Evolutionary conservation across 495 filamentous ascomycete genomes (phyloP), one percentile per base, ranked within the genome.

Genomic region (Mycothermus thermophilus): DNA sequence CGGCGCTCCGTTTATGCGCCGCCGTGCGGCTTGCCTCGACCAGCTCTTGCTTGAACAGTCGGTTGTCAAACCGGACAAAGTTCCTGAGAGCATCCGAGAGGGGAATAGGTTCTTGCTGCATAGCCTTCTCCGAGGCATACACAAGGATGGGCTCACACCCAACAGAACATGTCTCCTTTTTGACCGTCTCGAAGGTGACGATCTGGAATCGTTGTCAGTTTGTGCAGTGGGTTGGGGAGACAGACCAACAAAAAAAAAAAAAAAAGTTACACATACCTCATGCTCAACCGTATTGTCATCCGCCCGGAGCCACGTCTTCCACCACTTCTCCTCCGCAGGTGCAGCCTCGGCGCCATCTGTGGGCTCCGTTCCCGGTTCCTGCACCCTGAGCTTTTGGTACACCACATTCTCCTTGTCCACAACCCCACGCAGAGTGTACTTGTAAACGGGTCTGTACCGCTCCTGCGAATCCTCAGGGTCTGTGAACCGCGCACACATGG

Each of bases 61-160:
- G 51, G 30, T 67, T 69, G 31, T 69, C 64, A 34, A 52, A 48
- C 27, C 45, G 50, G 17, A 64, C 50, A 40, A 69, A 69, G 29
- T 52, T 51, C 19, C 52, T 53, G 39, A 67, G 41, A 20, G 59
- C 50, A 19, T 58, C 52, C 5, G 57, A 43, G 9, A 69, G 40
- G 6, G 59, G 58, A 6, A 53, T 22, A 9, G 42, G 46, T 4
- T 52, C 39, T 7, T 51, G 38, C 1, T 46, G 29, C 44, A 67
- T 35, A 18, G 63, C 63, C 27, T 46, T 41, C 27, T 64, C 59
- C 1, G 54, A 50, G 8, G 64, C 62, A 32, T 61, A 69, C 4
- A 69, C 42, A 5, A 67, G 35, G n/a, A 63, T 44, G 1, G 62
- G 60, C 7, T 36, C 38, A 21, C 43, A 47, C 8, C 44, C 43